A percentile compares a stretch with the other conserved stretches of the same genome.
Conservation (phyloP, 768 basidiomycete genomes). For the Leccinum incarnatum region DNA sequence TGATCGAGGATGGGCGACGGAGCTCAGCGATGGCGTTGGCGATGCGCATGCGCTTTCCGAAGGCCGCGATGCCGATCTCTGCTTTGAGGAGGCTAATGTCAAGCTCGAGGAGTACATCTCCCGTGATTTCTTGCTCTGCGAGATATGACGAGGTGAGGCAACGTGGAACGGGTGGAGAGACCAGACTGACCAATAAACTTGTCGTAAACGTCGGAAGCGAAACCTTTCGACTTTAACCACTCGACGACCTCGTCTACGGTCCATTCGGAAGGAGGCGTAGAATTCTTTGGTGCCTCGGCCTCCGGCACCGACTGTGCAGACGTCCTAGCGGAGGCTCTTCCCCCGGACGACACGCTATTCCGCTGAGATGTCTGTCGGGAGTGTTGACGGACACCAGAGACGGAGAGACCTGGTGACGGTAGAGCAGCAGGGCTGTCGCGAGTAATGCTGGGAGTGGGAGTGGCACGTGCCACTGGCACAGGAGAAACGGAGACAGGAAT, state of each 20-base stretch:
- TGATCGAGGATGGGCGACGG: conserved; percentile 63
- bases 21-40: conserved; percentile 91
- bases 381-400: conserved; percentile 23
- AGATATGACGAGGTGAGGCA: background rate
- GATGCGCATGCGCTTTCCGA: conserved; percentile 92
- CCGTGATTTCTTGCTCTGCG: conserved; percentile 96
- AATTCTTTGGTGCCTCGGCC: conserved; percentile 28
- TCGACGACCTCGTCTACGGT: conserved; percentile 82
- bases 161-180: background rate
- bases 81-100: conserved; percentile 87
- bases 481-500: conserved; percentile 25
- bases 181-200: conserved; percentile 76
- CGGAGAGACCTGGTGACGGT: conserved; percentile 30
- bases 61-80: conserved; percentile 91
- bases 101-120: conserved; percentile 93
- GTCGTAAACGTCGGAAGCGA: conserved; percentile 76
- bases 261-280: conserved; percentile 70
- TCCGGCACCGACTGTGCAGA: conserved; percentile 21
- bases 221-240: conserved; percentile 83
- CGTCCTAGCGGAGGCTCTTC: conserved; percentile 22
- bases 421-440: conserved; percentile 30
- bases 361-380: conserved; percentile 40
- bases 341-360: conserved; percentile 35
- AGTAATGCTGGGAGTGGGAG: conserved; percentile 23
- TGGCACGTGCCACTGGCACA: conserved; percentile 19